Percentiles rank a stretch among this genome's conserved stretches.
Conservation (phyloP, 2,329 filamentous ascomycete genomes). For the Phialocephala sp. region DNA sequence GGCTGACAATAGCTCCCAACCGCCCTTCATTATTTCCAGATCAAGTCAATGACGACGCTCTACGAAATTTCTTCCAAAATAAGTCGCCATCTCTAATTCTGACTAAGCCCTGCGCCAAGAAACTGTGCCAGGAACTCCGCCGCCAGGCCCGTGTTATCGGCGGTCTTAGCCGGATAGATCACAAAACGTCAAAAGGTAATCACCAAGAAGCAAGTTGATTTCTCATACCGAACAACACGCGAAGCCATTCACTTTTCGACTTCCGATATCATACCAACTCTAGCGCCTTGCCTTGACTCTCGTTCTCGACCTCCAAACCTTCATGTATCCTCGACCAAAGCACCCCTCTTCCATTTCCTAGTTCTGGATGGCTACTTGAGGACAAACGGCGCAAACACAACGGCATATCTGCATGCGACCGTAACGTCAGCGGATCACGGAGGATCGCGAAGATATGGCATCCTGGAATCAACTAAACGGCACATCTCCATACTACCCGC, state of each 20-base stretch:
- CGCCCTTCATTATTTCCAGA: not conserved
- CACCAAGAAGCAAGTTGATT: constrained; percentile 9
- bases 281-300: not conserved
- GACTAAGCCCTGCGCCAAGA: constrained; percentile 5
- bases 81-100: not conserved
- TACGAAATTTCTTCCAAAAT: not conserved
- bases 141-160: constrained; percentile 1
- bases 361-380: constrained; percentile 26
- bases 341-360: constrained; percentile 24
- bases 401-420: constrained; percentile 39
- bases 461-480: constrained; percentile 45
- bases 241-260: not conserved
- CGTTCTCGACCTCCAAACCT: not conserved
- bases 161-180: constrained; percentile 6
- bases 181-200: constrained; percentile 6
- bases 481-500: constrained; percentile 33
- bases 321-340: constrained; percentile 20
- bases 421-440: constrained; percentile 25
- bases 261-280: not conserved
- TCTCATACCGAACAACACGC: constrained; percentile 13
- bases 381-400: constrained; percentile 27
- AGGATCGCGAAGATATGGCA: constrained; percentile 41
- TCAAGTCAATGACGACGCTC: not conserved
- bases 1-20: too few relatives aligned
- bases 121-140: constrained; percentile 2